Conservation (phyloP, 2,329 filamentous ascomycete species). For the Talaromyces sp. region DNA sequence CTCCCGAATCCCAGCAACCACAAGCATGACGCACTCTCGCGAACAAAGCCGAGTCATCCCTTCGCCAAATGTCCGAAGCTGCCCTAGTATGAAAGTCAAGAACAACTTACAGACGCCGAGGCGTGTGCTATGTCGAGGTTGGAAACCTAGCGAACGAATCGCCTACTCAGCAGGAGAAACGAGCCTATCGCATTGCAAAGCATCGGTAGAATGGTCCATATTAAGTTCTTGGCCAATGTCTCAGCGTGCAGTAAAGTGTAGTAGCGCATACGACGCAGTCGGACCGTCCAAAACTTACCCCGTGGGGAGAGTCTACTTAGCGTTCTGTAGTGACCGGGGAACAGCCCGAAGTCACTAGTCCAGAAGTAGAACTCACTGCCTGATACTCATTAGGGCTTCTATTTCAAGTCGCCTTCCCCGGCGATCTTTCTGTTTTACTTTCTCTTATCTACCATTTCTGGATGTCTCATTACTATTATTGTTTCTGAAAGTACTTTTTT, state of each 20-base stretch:
- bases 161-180: not conserved
- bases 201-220: not conserved
- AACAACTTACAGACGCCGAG: not conserved
- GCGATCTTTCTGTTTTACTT: not conserved
- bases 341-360: not conserved
- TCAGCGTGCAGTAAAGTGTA: not conserved
- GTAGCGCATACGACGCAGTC: not conserved
- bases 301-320: not conserved
- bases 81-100: not conserved
- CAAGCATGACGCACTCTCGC: not conserved
- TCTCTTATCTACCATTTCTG: too few species aligned
- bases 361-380: not conserved
- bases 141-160: constrained; percentile 15
- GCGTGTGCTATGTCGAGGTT: not conserved
- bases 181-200: not conserved
- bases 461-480: too few species aligned
- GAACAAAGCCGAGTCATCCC: not conserved
- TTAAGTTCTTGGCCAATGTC: not conserved
- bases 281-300: not conserved
- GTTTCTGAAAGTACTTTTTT: not conserved
- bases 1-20: not conserved
- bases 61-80: constrained; percentile 2
- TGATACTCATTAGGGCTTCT: not conserved
- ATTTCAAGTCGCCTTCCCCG: not conserved
- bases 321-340: not conserved